A percentile compares a stretch with the other conserved stretches of the same genome.
Conservation (phyloP, 768 basidiomycete genomes). For the Pseudohyphozyma bogoriensis region DNA sequence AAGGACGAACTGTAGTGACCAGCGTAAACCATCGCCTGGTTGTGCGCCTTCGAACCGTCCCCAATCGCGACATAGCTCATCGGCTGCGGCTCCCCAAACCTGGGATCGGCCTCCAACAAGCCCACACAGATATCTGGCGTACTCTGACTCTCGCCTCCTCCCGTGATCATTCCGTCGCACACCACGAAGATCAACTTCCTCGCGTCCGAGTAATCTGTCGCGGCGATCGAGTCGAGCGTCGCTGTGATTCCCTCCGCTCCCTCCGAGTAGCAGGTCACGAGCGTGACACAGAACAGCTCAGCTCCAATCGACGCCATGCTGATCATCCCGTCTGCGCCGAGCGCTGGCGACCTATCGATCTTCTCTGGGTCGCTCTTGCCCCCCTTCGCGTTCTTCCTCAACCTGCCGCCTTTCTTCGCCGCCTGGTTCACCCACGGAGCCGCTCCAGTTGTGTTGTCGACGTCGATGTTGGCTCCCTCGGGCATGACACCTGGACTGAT, state of each 20-base stretch:
- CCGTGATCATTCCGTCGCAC: slow-evolving; percentile 98
- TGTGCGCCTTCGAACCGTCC: slow-evolving; percentile 75
- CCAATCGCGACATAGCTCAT: slow-evolving; percentile 91
- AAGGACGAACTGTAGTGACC: slow-evolving; percentile 83
- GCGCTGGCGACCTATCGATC: slow-evolving; percentile 42
- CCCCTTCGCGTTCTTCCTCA: slow-evolving; percentile 2
- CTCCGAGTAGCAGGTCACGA: slow-evolving; percentile 97
- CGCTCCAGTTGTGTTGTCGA: slow-evolving; percentile 81
- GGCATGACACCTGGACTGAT: slow-evolving; percentile 95
- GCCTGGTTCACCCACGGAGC: slow-evolving; percentile 76
- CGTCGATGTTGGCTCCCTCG: slow-evolving; percentile 85
- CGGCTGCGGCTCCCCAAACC: slow-evolving; percentile 90
- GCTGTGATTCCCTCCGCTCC: slow-evolving; percentile 83
- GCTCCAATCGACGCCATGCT: slow-evolving; percentile 82
- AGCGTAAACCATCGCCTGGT: slow-evolving; percentile 95
- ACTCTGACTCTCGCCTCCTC: slow-evolving; percentile 85
- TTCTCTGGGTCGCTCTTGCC: slow-evolving; percentile 47
- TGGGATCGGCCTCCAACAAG: slow-evolving; percentile 79
- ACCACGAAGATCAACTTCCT: slow-evolving; percentile 88
- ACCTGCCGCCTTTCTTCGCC: slow-evolving; percentile 16
- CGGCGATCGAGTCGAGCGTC: slow-evolving; percentile 86
- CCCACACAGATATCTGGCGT: slow-evolving; percentile 95
- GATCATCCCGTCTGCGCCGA: slow-evolving; percentile 59
- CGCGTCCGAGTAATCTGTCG: slow-evolving; percentile 79
- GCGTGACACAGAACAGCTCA: slow-evolving; percentile 86